phyloP scores from a whole-genome alignment of 306 rosid species.

The Quercus engelmannii region DNA sequence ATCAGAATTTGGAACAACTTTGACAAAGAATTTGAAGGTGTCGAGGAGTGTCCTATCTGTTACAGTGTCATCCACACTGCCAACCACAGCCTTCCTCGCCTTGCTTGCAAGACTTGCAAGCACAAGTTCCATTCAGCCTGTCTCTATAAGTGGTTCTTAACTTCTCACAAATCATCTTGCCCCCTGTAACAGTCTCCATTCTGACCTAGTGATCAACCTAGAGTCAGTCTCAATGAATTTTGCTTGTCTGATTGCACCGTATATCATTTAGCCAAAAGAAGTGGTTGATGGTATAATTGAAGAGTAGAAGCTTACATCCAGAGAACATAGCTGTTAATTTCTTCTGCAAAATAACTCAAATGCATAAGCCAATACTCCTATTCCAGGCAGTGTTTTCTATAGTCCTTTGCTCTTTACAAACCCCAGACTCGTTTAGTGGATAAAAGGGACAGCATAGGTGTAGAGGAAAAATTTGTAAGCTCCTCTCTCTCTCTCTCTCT shows the following conservation, averaged over 20 bases:
- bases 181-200: constrained; percentile 96
- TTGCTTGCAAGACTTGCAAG: constrained; percentile 97
- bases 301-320: not conserved
- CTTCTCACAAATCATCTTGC: constrained; percentile 96
- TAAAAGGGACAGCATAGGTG: not conserved
- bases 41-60: constrained; percentile 97
- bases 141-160: constrained; percentile 91
- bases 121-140: constrained; percentile 97
- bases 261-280: not conserved
- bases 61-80: constrained; percentile 94
- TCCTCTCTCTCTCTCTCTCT: not conserved
- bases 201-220: constrained; percentile 25
- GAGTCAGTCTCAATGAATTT: not conserved
- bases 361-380: too few relatives aligned
- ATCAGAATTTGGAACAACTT: constrained; percentile 88
- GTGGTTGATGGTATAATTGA: not conserved
- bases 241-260: not conserved
- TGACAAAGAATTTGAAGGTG: constrained; percentile 97
- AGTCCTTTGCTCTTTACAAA: too few relatives aligned
- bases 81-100: constrained; percentile 87
- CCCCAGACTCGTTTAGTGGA: not conserved
- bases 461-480: not conserved
- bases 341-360: not conserved
- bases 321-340: not conserved
- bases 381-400: too few relatives aligned